Evolutionary conservation across 2,329 filamentous ascomycete genomes (phyloP).

Genomic region (Fusarium cicatricum): DNA sequence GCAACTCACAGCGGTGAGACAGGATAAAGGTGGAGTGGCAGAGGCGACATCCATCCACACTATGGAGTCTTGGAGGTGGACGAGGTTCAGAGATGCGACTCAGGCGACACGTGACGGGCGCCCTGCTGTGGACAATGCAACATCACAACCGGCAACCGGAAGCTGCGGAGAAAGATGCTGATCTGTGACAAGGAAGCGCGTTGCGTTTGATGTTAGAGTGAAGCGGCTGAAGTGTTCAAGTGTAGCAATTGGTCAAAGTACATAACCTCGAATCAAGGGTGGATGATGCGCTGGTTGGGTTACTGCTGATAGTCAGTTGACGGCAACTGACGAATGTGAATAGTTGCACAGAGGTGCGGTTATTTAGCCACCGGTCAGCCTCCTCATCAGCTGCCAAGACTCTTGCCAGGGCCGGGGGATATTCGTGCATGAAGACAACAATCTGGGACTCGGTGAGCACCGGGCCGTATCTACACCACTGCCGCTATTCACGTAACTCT

Average conservation of each 20-base stretch:
- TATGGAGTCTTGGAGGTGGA: conserved; percentile 17
- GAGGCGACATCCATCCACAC: neutral
- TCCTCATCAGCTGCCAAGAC: conserved; percentile 11
- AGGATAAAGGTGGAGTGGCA: neutral
- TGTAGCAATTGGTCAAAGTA: conserved; percentile 17
- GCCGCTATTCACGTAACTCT: conserved; percentile 5
- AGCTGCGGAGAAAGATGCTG: neutral
- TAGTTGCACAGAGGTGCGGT: neutral
- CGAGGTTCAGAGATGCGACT: conserved; percentile 7
- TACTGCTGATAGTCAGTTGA: too few species aligned
- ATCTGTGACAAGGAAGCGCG: neutral
- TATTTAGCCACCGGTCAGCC: conserved; percentile 5
- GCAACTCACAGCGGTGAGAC: conserved; percentile 31
- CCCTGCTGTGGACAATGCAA: conserved; percentile 6
- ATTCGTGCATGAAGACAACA: neutral
- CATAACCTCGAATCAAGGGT: conserved; percentile 3
- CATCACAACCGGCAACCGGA: neutral
- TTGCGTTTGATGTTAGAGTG: neutral
- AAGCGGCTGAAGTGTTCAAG: neutral
- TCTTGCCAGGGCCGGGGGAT: conserved; percentile 13
- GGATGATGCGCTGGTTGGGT: neutral
- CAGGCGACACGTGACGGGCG: conserved; percentile 30
- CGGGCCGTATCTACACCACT: conserved; percentile 2
- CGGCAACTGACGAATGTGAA: too few species aligned
- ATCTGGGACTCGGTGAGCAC: neutral